Conservation (phyloP, 2,329 filamentous ascomycete species). For the Mariannaea elegans region DNA sequence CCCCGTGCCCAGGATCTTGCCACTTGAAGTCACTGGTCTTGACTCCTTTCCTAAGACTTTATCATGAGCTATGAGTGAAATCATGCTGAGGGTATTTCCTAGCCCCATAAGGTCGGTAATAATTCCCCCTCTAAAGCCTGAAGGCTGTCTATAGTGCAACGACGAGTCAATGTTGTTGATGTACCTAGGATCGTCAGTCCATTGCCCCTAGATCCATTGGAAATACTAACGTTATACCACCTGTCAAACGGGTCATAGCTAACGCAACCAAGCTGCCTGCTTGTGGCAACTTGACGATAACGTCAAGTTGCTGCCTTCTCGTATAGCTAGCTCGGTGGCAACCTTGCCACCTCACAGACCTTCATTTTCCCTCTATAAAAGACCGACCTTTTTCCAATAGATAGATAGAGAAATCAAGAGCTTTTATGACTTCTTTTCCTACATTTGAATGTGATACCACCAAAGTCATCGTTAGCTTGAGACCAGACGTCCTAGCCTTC, state of each 20-base stretch:
- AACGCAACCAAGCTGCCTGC: no score
- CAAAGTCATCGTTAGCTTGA: neutral
- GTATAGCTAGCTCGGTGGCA: no score
- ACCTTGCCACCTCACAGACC: no score
- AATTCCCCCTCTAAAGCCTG: constrained; percentile 1
- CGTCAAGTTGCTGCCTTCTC: no score
- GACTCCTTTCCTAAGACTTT: neutral
- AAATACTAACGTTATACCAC: neutral
- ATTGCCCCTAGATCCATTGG: neutral
- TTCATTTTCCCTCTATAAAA: no score
- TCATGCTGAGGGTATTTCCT: neutral
- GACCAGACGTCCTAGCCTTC: constrained; percentile 2
- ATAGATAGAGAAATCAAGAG: no score
- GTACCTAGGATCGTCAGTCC: neutral
- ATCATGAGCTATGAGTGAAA: constrained; percentile 1
- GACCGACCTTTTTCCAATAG: no score
- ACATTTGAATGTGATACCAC: no score
- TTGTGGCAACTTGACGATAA: no score
- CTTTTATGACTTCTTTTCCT: no score
- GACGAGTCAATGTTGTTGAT: constrained; percentile 7
- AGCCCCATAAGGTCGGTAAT: neutral
- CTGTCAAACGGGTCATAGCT: no score
- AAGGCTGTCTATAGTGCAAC: neutral
- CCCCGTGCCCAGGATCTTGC: neutral
- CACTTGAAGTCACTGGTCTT: neutral